phyloP scores from a whole-genome alignment of 345 rosid genomes.

The Microcos paniculata region DNA sequence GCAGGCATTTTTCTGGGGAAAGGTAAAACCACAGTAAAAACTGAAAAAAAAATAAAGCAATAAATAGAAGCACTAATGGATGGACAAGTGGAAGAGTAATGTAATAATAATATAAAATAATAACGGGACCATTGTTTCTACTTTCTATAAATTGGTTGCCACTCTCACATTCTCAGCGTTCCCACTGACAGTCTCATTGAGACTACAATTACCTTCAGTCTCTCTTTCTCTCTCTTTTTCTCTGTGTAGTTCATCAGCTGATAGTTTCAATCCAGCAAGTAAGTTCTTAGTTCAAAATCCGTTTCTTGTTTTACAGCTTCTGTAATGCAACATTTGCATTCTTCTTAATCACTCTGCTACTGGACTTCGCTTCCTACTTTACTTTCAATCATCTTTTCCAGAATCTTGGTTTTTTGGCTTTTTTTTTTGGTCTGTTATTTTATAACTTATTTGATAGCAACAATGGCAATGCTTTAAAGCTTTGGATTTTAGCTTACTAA shows the following conservation, averaged over 20 bases:
- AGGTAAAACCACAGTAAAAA: no score
- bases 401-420: neutral
- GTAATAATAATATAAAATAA: neutral
- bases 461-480: neutral
- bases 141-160: neutral
- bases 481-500: neutral
- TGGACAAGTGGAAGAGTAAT: neutral
- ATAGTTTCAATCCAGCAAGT: neutral
- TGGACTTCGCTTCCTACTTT: neutral
- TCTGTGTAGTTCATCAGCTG: neutral
- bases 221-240: neutral
- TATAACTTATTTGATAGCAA: neutral
- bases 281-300: neutral
- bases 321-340: neutral
- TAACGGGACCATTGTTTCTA: neutral
- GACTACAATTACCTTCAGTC: neutral
- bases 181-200: neutral
- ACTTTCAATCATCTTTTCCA: neutral
- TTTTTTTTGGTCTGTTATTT: neutral
- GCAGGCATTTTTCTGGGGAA: no score
- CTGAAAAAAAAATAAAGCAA: no score
- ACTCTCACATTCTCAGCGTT: neutral
- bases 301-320: neutral
- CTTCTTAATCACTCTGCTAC: neutral
- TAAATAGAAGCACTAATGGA: neutral